Evolutionary conservation across 495 filamentous ascomycete genomes (phyloP).

Genomic region (Penicillium coprophilum): DNA sequence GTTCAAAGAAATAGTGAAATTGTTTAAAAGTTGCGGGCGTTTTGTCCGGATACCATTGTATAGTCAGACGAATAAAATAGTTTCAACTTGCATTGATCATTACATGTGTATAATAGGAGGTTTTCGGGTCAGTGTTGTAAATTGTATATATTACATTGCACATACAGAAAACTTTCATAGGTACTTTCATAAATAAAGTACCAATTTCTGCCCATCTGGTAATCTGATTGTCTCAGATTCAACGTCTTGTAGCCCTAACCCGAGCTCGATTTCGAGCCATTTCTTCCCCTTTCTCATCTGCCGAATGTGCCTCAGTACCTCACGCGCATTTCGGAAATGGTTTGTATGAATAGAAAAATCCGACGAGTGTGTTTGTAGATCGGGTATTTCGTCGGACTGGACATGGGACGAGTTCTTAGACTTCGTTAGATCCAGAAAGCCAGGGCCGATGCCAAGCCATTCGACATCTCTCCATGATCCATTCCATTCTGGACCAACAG

Average conservation of each 20-base stretch:
- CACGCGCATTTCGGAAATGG: slow-evolving; percentile 22
- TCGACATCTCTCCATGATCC: slow-evolving; percentile 51
- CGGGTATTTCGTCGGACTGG: not conserved
- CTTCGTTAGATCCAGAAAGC: slow-evolving; percentile 31
- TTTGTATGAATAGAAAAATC: slow-evolving; percentile 15
- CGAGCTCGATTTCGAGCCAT: slow-evolving; percentile 33
- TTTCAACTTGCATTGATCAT: slow-evolving; percentile 1
- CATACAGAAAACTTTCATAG: not conserved
- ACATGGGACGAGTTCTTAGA: slow-evolving; percentile 15
- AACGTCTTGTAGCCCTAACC: slow-evolving; percentile 29
- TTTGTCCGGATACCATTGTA: slow-evolving; percentile 37
- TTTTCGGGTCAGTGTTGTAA: not conserved
- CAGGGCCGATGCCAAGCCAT: slow-evolving; percentile 50
- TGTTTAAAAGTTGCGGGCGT: slow-evolving; percentile 12
- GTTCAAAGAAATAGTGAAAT: slow-evolving; percentile 31
- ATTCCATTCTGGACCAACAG: slow-evolving; percentile 50
- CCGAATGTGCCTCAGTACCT: slow-evolving; percentile 31
- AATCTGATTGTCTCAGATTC: slow-evolving; percentile 21
- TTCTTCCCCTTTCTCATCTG: slow-evolving; percentile 35
- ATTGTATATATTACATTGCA: not conserved
- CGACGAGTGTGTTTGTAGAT: not conserved
- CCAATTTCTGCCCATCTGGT: slow-evolving; percentile 23
- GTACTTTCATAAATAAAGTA: slow-evolving; percentile 7
- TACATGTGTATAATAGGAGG: not conserved
- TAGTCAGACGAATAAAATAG: slow-evolving; percentile 23